Evolutionary conservation across 139 green algal species (phyloP).

Genomic region (Chlamydomonas incerta): DNA sequence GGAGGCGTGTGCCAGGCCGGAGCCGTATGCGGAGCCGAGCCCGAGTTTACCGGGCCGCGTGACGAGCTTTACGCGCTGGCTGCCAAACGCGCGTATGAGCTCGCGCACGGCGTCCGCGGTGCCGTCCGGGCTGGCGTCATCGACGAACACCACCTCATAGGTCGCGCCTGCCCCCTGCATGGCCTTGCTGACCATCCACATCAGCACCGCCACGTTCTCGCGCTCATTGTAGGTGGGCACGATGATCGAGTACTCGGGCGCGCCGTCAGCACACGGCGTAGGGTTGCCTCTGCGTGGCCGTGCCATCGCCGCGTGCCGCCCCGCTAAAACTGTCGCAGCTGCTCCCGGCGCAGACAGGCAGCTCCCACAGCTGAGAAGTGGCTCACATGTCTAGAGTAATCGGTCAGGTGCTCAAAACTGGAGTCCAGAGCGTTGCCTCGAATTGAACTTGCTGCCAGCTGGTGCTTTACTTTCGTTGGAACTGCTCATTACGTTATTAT

Average conservation of each 20-base stretch:
- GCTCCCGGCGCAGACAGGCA: no score
- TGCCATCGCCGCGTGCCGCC: no score
- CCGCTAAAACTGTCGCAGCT: no score
- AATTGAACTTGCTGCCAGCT: no score
- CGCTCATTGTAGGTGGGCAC: conserved; percentile 98
- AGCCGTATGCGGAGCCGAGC: conserved; percentile 72
- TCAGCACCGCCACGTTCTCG: conserved; percentile 90
- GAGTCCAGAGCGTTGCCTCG: no score
- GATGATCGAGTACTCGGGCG: conserved; percentile 83
- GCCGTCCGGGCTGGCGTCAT: conserved; percentile 95
- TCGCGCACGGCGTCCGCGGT: conserved; percentile 78
- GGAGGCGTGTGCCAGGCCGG: conserved; percentile 49
- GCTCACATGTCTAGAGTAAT: no score
- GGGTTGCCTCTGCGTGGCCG: no score
- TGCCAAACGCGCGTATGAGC: conserved; percentile 27
- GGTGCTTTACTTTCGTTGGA: no score
- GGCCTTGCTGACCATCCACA: conserved; percentile 85
- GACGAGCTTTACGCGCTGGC: conserved; percentile 53
- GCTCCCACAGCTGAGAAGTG: no score
- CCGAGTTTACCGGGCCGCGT: conserved; percentile 83
- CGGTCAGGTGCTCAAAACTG: no score
- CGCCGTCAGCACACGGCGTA: no score
- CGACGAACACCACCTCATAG: conserved; percentile 95
- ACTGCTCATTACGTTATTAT: no score
- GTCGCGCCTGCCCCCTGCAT: conserved; percentile 40